Conservation (phyloP, 2,329 filamentous ascomycete genomes). For the Colletotrichum scovillei region DNA sequence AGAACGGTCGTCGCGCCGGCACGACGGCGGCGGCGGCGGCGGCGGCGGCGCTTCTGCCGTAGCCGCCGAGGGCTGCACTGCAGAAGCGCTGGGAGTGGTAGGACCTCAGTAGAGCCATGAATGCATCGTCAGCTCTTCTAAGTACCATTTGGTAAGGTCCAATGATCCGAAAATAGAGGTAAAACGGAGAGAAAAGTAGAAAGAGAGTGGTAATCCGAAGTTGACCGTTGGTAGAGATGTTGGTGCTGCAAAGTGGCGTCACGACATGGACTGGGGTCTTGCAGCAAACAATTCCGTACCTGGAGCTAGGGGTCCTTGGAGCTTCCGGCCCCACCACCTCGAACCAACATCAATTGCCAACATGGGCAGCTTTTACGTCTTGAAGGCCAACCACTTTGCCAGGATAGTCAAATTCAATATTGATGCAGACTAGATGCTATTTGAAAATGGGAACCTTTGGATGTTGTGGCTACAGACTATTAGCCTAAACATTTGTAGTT, state of each 20-base stretch:
- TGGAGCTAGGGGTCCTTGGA: background rate
- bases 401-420: background rate
- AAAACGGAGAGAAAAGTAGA: background rate
- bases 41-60: background rate
- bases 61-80: conserved; percentile 2
- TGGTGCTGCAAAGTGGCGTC: conserved; percentile 23
- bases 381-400: background rate
- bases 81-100: conserved; percentile 33
- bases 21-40: background rate
- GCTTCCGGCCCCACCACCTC: conserved; percentile 2
- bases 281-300: conserved; percentile 1
- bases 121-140: conserved; percentile 17
- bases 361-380: too few species aligned
- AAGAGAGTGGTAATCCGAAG: background rate
- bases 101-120: conserved; percentile 29
- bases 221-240: background rate
- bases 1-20: conserved; percentile 15
- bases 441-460: too few species aligned
- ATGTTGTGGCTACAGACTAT: background rate
- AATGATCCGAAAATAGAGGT: background rate
- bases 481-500: background rate
- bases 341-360: conserved; percentile 1
- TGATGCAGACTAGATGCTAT: background rate
- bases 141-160: conserved; percentile 1
- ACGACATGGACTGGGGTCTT: conserved; percentile 11